Evolutionary conservation across 2,329 filamentous ascomycete species (phyloP).

Genomic region (Pseudogymnoascus sp.): DNA sequence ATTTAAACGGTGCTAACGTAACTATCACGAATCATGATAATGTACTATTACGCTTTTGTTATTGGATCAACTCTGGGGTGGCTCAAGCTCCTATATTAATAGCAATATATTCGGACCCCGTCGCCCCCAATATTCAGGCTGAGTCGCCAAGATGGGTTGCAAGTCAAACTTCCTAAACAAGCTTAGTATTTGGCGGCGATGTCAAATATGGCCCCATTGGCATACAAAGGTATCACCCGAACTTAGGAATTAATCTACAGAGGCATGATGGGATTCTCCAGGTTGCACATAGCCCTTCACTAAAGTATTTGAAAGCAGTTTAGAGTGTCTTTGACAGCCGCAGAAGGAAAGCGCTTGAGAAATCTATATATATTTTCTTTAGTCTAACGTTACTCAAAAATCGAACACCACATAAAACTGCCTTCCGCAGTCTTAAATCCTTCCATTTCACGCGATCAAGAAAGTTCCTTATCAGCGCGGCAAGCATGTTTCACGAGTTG

Average conservation of each 20-base stretch:
- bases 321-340: not conserved
- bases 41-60: not conserved
- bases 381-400: not conserved
- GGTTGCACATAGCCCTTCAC: not conserved
- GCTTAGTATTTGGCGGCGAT: not conserved
- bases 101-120: not conserved
- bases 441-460: not conserved
- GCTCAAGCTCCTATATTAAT: not conserved
- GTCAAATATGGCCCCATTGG: not conserved
- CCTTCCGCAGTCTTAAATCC: not conserved
- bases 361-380: not conserved
- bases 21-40: not conserved
- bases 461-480: not conserved
- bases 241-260: not conserved
- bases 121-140: not conserved
- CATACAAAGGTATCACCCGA: not conserved
- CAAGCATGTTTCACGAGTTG: conserved; percentile 18
- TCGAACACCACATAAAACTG: not conserved
- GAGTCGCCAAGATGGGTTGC: not conserved
- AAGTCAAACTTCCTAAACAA: not conserved
- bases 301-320: not conserved
- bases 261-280: not conserved
- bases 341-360: not conserved
- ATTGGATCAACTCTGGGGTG: not conserved
- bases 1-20: not conserved